Base-by-base conservation (phyloP, 495 filamentous ascomycete species). In the Aspergillus saccharolyticus region DNA sequence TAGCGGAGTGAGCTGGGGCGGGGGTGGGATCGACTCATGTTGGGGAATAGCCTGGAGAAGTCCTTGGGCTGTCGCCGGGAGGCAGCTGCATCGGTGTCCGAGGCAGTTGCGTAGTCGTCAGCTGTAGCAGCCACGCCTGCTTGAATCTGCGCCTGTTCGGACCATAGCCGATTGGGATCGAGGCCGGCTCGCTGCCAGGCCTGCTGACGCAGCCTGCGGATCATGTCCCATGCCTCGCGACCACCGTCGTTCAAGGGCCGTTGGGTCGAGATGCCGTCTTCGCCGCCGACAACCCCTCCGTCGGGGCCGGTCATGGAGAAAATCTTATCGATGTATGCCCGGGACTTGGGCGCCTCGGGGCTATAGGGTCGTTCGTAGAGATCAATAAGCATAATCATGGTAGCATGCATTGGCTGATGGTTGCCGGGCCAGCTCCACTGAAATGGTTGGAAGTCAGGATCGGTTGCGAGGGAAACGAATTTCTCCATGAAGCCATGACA, bases 351-450 rank as follows among this genome's bases (percentile, higher is more conserved):
- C 9, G 80, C 80, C 54, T 82, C 78, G 4, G 71, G 68, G 45
- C 74, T 77, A 42, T 71, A 69, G 0, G 80, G 80, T 20, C 78
- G 70, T 52, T 82, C 76, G 58, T 81, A 78, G 6, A 83, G 68
- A 55, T 83, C 80, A 53, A 83, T 78, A 20, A 82, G 78, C 66
- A 83, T 78, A 51, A 83, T 79, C 75, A 82, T 82, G 10, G 77
- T 76, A 19, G 80, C 78, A 61, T 83, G 80, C 67, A 83, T 78
- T 6, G 80, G 80, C 56, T 83, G 80, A 48, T 81, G 79, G 14
- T 80, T 82, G 0, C 79, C 80, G 10, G 80, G 80, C 70, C 78
- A 82, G 61, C 78, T 81, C 80, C 80, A 83, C n/a, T 79, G 77
- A 45, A 81, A 83, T 1, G 80, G 79, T 49, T 80, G 78, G 52